Base-by-base conservation (phyloP, 768 basidiomycete species). In the Rhizopogon vesiculosus region DNA sequence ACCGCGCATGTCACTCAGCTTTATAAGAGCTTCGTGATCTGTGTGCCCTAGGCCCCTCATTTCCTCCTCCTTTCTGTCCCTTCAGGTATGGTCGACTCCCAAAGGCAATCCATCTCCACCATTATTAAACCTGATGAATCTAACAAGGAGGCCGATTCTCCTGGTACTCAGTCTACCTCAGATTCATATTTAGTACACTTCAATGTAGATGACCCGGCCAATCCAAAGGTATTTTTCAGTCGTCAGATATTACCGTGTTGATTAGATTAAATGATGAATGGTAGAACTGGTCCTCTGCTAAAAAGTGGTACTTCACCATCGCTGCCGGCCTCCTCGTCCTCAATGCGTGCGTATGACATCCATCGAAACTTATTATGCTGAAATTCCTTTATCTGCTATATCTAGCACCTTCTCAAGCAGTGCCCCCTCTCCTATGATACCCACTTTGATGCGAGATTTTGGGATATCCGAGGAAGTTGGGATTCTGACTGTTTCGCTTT, bases 331-430 rank as follows among this genome's bases (percentile, higher is more conserved):
- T 83, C 4, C 71, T 85, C 25, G 79, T 84, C 38, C 67, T 85
- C 51, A 81, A 80, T 62, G 79, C 79, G 83, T 81, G 53, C 60
- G 78, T 72, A 29, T 7, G 46, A 19, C 35, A 31, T 49, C 35
- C 28, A 13, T 40, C 33, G 1, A 4, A 49, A 10, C 9, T 16
- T 13, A 9, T 35, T 22, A 54, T 8, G 6, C 49, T 59, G 40
- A 50, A 38, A 19, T 42, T 42, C 19, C 45, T 25, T 15, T 8
- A 43, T 57, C 40, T 18, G 16, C 50, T 35, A 16, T 18, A 16
- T 52, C 13, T 57, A 86, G 84, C 19, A 85, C 85, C 1, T 86
- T 84, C 62, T 77, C 86, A 15, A 85, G 83, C 59, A 78, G 84
- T 15, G 80, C 81, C 0, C 82, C 85, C 1, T 73, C 81, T 28